Evolutionary conservation across 257 asterid species (phyloP), one percentile per base, ranked within the genome.

Genomic region (Solanum bulbocastanum): DNA sequence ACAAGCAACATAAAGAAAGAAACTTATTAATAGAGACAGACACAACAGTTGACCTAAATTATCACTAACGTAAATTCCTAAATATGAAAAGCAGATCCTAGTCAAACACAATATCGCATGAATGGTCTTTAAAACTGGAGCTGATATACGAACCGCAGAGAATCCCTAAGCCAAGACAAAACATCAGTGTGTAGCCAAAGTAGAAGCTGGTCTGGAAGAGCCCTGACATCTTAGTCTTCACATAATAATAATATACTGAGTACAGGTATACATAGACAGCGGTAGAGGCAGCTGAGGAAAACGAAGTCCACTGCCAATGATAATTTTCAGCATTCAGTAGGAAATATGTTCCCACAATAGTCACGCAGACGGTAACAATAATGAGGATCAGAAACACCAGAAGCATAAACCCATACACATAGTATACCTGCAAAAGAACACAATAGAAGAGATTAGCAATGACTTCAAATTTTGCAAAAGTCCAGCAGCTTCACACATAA

Each of bases 291-390:
- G 96, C 95, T 23, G 96, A 94, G 88, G 92, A 92, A 91, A 94
- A 94, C 10, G 96, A 94, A 72, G 96, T 94, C 96, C 96, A 94
- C 46, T 94, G 95, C 96, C 96, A 94, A 87, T 94, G 94, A 92
- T 94, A 94, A 88, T 94, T 94, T 91, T 94, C 96, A 40, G 96
- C 96, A 89, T 94, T 93, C 74, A 94, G 92, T 87, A 94, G 89
- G 92, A 94, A 94, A 88, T 94, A 94, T 27, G 94, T 90, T 23
- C 95, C 93, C 83, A 94, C 96, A 83, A 94, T 92, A 13, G 96
- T 94, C 90, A 92, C 96, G 66, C 94, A 94, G 60, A 92, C 92
- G 7, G 96, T 94, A 71, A 94, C 96, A 90, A 94, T 92, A 25
- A 92, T 49, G 87, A 94, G 95, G 86, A 94, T 92, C 88, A 94